A percentile compares a stretch with the other conserved stretches of the same genome.
phyloP scores from a whole-genome alignment of 352 stramenopile species.

The Phytophthora nicotianae region DNA sequence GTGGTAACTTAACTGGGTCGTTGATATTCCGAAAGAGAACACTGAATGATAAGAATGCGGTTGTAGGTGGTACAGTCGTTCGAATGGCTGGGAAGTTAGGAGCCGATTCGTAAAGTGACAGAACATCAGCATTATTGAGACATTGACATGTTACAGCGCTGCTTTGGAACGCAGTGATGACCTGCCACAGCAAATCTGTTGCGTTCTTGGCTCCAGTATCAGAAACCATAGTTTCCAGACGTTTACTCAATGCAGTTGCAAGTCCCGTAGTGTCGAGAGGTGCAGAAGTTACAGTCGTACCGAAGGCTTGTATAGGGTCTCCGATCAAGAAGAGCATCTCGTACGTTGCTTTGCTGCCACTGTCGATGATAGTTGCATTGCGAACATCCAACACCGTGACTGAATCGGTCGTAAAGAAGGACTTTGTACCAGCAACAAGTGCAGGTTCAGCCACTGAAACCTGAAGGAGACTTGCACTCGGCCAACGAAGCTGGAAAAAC shows the following conservation, averaged over 20 bases:
- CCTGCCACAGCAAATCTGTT: slow-evolving; percentile 24
- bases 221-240: slow-evolving; percentile 11
- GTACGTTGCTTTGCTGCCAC: slow-evolving; percentile 25
- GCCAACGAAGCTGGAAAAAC: slow-evolving; percentile 36
- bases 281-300: slow-evolving; percentile 9
- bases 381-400: slow-evolving; percentile 38
- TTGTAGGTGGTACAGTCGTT: not conserved
- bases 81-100: slow-evolving; percentile 30
- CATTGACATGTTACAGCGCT: slow-evolving; percentile 21
- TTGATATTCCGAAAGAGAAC: slow-evolving; percentile 54
- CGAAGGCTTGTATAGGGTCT: slow-evolving; percentile 24
- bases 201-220: slow-evolving; percentile 14
- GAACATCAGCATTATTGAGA: slow-evolving; percentile 21
- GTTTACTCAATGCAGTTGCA: slow-evolving; percentile 7
- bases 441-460: slow-evolving; percentile 34
- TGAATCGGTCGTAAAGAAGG: slow-evolving; percentile 28
- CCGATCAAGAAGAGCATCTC: slow-evolving; percentile 37
- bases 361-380: slow-evolving; percentile 24
- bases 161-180: slow-evolving; percentile 21
- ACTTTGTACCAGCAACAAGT: slow-evolving; percentile 25
- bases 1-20: slow-evolving; percentile 35
- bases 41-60: slow-evolving; percentile 44
- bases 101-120: slow-evolving; percentile 27
- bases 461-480: slow-evolving; percentile 36
- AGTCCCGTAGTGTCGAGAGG: slow-evolving; percentile 20